Percentiles rank a stretch among this genome's conserved stretches.
Conservation (phyloP, 1,139 yeast species). For the Saccharomyces hybrid region DNA sequence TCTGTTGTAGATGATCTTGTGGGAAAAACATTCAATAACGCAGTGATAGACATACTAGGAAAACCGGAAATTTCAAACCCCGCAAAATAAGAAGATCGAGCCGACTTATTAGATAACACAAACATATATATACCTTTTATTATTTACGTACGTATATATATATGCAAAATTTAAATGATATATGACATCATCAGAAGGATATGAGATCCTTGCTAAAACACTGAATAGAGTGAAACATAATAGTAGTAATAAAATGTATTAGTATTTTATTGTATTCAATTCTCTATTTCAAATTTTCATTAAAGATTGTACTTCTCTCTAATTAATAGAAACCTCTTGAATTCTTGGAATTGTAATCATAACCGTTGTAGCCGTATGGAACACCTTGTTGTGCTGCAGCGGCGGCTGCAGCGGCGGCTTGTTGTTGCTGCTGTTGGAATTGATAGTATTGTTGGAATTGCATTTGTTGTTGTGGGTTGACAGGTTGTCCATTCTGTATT, state of each 20-base stretch:
- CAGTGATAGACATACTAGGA: background rate
- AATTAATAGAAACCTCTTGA: slow-evolving; percentile 29
- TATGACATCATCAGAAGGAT: slow-evolving; percentile 2
- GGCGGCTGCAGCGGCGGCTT: background rate
- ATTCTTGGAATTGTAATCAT: slow-evolving; percentile 28
- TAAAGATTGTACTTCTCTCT: background rate
- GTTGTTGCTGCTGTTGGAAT: slow-evolving; percentile 25
- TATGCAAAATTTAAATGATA: slow-evolving; percentile 11
- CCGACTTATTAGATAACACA: slow-evolving; percentile 3
- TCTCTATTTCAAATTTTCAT: background rate
- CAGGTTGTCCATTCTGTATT: slow-evolving; percentile 13
- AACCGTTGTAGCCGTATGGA: slow-evolving; percentile 29
- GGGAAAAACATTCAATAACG: background rate
- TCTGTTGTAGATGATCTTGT: background rate
- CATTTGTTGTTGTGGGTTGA: slow-evolving; percentile 18
- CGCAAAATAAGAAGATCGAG: background rate
- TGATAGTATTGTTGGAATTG: slow-evolving; percentile 32
- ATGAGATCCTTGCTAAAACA: background rate
- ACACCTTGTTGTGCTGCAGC: slow-evolving; percentile 17
- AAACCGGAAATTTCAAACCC: background rate
- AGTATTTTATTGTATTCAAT: background rate
- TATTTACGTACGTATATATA: slow-evolving; percentile 12
- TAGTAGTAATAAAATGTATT: background rate
- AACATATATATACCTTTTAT: slow-evolving; percentile 6
- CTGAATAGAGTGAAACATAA: background rate